phyloP scores from a whole-genome alignment of 768 basidiomycete species.

The Boletus sp. region DNA sequence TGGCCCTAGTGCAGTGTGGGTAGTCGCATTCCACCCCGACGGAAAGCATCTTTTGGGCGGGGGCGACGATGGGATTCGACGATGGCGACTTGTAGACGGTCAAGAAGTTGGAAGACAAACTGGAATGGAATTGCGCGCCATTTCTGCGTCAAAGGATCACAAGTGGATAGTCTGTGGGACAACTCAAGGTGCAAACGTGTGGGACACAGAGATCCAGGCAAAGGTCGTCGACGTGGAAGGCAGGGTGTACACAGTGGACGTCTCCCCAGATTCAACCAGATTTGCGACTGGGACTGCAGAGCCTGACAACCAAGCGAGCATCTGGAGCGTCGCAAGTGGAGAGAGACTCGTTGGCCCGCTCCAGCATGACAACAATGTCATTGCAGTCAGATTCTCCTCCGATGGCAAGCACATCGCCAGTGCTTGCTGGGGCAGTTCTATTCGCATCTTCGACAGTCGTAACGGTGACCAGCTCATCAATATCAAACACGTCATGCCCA shows the following conservation, averaged over 20 bases:
- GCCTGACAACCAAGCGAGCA: background rate
- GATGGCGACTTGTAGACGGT: background rate
- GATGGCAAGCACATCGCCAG: background rate
- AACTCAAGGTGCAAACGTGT: background rate
- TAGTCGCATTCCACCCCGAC: background rate
- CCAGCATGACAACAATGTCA: background rate
- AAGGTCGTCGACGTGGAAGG: background rate
- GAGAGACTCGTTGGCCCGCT: background rate
- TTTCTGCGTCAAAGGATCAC: background rate
- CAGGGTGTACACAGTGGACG: background rate
- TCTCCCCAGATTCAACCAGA: background rate
- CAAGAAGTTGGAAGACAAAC: background rate
- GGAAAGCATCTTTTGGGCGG: background rate
- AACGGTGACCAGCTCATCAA: background rate
- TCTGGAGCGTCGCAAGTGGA: background rate
- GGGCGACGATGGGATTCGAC: background rate
- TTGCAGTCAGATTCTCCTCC: background rate
- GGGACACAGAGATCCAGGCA: background rate
- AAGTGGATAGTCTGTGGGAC: background rate
- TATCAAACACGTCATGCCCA: background rate
- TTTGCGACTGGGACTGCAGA: background rate
- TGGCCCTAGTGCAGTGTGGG: background rate
- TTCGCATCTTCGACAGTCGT: background rate
- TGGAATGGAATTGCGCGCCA: background rate
- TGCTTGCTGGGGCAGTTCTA: too few species aligned